A percentile compares a stretch with the other conserved stretches of the same genome.
Evolutionary conservation across 345 rosid genomes (phyloP).

Genomic region (Eucalyptus brandiana): DNA sequence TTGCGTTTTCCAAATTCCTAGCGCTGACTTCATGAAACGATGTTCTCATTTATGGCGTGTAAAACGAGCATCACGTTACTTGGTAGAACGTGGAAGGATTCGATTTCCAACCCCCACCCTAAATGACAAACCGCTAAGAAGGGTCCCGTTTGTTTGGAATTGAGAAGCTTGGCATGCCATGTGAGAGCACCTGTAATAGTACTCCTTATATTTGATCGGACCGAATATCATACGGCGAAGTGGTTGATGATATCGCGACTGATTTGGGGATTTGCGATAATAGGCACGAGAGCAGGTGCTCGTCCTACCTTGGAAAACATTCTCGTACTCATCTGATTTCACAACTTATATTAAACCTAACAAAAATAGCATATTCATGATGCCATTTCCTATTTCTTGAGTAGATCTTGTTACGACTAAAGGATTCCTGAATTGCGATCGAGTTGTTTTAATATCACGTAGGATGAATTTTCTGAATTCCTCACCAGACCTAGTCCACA

Average conservation of each 20-base stretch:
- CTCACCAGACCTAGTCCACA: background rate
- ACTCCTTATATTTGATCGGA: background rate
- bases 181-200: background rate
- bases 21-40: background rate
- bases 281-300: background rate
- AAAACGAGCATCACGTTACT: background rate
- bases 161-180: background rate
- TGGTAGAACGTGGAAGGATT: background rate
- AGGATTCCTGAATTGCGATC: background rate
- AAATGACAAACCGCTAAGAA: background rate
- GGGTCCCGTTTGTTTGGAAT: background rate
- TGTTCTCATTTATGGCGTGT: background rate
- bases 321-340: background rate
- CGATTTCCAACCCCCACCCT: background rate
- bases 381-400: background rate
- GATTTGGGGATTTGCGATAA: background rate
- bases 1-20: background rate
- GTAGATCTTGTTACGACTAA: background rate
- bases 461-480: background rate
- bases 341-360: background rate
- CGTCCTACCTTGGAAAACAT: background rate
- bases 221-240: rapidly evolving
- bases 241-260: background rate
- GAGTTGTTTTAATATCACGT: background rate
- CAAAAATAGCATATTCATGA: background rate